Percentiles rank a stretch among this genome's conserved stretches.
These are phyloP conservation scores for Tuctoria greenei DNA, from an alignment of 176 grass and related monocot species.

Conservation along the genomic window DNA sequence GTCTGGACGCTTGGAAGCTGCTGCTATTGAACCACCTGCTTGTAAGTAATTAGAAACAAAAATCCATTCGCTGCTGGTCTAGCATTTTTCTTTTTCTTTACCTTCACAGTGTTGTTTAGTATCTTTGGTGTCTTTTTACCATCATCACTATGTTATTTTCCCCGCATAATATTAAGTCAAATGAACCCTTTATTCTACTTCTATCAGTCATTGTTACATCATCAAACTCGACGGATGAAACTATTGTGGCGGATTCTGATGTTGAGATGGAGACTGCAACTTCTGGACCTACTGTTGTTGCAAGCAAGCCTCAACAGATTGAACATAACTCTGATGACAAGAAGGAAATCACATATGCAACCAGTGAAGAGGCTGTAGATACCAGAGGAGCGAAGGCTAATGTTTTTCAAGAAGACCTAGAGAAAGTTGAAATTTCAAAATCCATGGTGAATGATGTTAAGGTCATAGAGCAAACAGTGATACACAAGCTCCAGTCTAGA, in stretches of 20 bases:
- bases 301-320: conserved; percentile 40
- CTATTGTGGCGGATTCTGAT: conserved; percentile 84
- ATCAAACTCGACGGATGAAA: conserved; percentile 84
- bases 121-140: neutral
- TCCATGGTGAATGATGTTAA: conserved; percentile 41
- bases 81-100: conserved; percentile 3
- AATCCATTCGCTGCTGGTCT: neutral
- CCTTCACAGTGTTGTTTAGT: neutral
- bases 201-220: conserved; percentile 68
- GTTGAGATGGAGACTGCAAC: conserved; percentile 81
- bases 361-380: conserved; percentile 30
- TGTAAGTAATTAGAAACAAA: conserved; percentile 59
- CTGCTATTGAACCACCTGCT: conserved; percentile 78
- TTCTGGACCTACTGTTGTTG: conserved; percentile 42
- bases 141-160: neutral
- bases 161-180: neutral
- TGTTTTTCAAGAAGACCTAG: conserved; percentile 17
- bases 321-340: conserved; percentile 35
- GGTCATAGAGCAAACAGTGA: conserved; percentile 50
- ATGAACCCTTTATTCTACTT: conserved; percentile 32
- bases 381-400: conserved; percentile 31
- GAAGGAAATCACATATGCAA: conserved; percentile 26
- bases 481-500: conserved; percentile 28
- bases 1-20: conserved; percentile 64
- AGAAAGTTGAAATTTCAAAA: conserved; percentile 34